Conservation (phyloP, 2,329 filamentous ascomycete species). For the Pseudogymnoascus sp. region DNA sequence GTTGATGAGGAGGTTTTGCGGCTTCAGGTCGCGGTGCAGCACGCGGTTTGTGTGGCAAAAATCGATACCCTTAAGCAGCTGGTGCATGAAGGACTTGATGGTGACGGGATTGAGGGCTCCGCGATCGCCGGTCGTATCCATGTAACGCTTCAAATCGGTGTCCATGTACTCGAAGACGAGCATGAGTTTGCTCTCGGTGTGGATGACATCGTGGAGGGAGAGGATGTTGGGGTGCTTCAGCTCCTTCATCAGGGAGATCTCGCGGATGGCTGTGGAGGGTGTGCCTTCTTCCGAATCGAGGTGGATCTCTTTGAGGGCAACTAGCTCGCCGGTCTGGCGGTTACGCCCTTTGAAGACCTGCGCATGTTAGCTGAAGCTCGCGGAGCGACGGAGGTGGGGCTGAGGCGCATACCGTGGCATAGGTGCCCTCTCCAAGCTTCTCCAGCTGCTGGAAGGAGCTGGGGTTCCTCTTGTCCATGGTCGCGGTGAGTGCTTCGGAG, state of each 20-base stretch:
- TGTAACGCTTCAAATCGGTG: slow-evolving; percentile 95
- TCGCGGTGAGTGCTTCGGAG: slow-evolving; percentile 17
- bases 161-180: slow-evolving; percentile 99
- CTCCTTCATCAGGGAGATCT: slow-evolving; percentile 99
- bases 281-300: slow-evolving; percentile 98
- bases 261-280: slow-evolving; percentile 91
- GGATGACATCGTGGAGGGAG: slow-evolving; percentile 94
- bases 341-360: slow-evolving; percentile 98
- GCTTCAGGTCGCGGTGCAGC: slow-evolving; percentile 89
- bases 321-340: slow-evolving; percentile 90
- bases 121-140: slow-evolving; percentile 86
- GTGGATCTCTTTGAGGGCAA: slow-evolving; percentile 97
- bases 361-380: slow-evolving; percentile 20
- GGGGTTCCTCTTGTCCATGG: slow-evolving; percentile 87
- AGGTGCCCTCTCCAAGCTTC: slow-evolving; percentile 96
- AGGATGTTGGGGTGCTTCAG: slow-evolving; percentile 99
- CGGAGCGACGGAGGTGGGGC: not conserved
- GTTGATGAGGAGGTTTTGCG: slow-evolving; percentile 94
- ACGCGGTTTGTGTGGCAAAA: slow-evolving; percentile 98
- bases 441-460: slow-evolving; percentile 99
- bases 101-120: slow-evolving; percentile 80
- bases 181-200: slow-evolving; percentile 99
- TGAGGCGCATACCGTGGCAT: slow-evolving; percentile 68
- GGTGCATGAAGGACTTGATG: slow-evolving; percentile 99
- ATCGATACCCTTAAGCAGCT: slow-evolving; percentile 88